Evolutionary conservation across 1,284 basidiomycete species (phyloP), one percentile per base, ranked within the genome.

Genomic region (Rhodotorula sp.): DNA sequence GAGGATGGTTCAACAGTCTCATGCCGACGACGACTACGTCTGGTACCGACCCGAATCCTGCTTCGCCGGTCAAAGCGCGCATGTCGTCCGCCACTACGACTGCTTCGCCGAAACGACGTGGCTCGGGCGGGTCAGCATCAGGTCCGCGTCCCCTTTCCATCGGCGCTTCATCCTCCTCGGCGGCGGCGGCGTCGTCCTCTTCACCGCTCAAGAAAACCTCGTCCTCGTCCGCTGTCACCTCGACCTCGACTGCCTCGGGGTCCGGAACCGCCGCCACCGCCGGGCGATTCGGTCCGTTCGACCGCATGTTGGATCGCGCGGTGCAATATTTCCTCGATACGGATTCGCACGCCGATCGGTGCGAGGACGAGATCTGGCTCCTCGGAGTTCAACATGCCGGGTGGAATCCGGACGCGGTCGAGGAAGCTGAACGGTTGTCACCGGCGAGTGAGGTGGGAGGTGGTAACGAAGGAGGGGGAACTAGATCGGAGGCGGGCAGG

Each of bases 301-400:
- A 78, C 62, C 58, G 77, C 6, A 75, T 77, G 67, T 60, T 78
- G 30, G 76, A 77, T 62, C 70, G 74, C 37, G 76, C 77, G 12
- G 67, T 70, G 64, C 74, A 76, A 67, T 78, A 72, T 67, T 74
- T 78, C 42, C 66, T 77, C 53, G 77, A 78, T 37, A 58, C 75
- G 33, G 77, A 77, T 51, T 68, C 72, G 51, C 64, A 67, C 26
- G 73, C 66, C 22, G 77, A 77, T 44, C 45, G 55, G 49, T 75
- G 71, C 60, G 65, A 61, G 54, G 74, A 75, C 7, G 77, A 77
- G n/a, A 78, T 78, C n/a, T 77, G 76, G 76, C 53, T 78, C 1
- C 58, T 78, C 6, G 77, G 77, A 15, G 73, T 78, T 5, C 48
- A 70, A 37, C 77, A 78, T 29, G 44, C 63, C 14, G 73, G 66